Evolutionary conservation across 1,139 yeast genomes (phyloP).

Genomic region (Ogataea hybrid): DNA sequence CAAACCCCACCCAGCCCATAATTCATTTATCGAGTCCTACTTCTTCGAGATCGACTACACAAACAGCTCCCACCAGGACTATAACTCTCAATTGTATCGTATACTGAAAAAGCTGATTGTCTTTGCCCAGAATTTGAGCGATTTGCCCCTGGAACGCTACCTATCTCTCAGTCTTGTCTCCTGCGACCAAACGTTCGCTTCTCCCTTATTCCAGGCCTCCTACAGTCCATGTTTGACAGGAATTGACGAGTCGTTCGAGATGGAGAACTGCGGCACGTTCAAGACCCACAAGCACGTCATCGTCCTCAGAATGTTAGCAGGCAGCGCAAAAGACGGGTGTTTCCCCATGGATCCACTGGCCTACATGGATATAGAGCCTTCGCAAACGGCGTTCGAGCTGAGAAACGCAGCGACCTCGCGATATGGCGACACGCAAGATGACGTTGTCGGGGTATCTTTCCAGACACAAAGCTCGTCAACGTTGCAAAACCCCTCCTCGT

Average conservation of each 20-base stretch:
- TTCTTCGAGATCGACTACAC: conserved; percentile 44
- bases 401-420: too few relatives aligned
- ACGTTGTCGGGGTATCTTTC: not conserved
- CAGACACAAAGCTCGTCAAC: not conserved
- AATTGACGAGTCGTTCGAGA: not conserved
- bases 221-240: not conserved
- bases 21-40: conserved; percentile 44
- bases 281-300: not conserved
- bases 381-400: not conserved
- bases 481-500: not conserved
- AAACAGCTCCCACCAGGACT: not conserved
- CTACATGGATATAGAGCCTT: not conserved
- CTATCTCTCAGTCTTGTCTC: not conserved
- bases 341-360: not conserved
- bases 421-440: not conserved
- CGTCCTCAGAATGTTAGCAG: too few relatives aligned
- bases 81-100: not conserved
- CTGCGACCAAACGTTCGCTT: not conserved
- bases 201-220: not conserved
- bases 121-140: not conserved
- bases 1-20: not conserved
- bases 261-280: not conserved
- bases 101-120: not conserved
- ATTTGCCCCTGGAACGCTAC: not conserved
- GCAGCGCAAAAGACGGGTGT: too few relatives aligned